phyloP scores from a whole-genome alignment of 495 filamentous ascomycete species.

The Neurospora intermedia region DNA sequence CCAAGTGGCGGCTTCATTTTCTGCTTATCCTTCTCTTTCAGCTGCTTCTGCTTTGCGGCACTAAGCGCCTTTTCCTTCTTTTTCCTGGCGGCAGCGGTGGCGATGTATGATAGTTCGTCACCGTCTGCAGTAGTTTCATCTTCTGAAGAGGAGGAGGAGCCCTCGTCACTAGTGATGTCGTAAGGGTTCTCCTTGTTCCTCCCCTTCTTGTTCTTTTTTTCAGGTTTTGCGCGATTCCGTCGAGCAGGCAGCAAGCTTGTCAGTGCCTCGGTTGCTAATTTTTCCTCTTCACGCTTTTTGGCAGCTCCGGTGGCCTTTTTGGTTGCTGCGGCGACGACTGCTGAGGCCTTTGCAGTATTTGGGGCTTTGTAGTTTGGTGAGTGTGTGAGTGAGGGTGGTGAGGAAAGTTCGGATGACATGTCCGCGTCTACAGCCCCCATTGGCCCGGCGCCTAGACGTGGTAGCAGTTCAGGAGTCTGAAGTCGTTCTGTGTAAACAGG shows the following conservation, averaged over 20 bases:
- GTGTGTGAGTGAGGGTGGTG: conserved; percentile 40
- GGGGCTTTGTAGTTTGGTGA: conserved; percentile 31
- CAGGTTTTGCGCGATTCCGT: conserved; percentile 6
- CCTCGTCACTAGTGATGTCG: conserved; percentile 14
- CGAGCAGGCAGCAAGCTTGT: conserved; percentile 32
- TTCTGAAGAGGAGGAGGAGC: conserved; percentile 19
- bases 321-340: conserved; percentile 10
- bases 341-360: conserved; percentile 8
- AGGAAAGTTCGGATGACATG: conserved; percentile 31
- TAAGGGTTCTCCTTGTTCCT: conserved; percentile 13
- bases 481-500: conserved; percentile 8
- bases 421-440: conserved; percentile 10
- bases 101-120: conserved; percentile 29
- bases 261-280: conserved; percentile 33
- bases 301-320: conserved; percentile 10
- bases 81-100: conserved; percentile 8
- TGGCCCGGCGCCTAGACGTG: neutral
- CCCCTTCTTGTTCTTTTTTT: conserved; percentile 7
- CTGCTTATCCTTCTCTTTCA: neutral
- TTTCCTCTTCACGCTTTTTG: conserved; percentile 12
- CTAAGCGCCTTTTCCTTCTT: neutral
- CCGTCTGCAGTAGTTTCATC: conserved; percentile 2
- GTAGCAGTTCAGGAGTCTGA: conserved; percentile 17
- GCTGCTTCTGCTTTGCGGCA: neutral
- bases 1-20: conserved; percentile 1